Conservation (phyloP, 345 rosid genomes). For the Rhodamnia argentea region DNA sequence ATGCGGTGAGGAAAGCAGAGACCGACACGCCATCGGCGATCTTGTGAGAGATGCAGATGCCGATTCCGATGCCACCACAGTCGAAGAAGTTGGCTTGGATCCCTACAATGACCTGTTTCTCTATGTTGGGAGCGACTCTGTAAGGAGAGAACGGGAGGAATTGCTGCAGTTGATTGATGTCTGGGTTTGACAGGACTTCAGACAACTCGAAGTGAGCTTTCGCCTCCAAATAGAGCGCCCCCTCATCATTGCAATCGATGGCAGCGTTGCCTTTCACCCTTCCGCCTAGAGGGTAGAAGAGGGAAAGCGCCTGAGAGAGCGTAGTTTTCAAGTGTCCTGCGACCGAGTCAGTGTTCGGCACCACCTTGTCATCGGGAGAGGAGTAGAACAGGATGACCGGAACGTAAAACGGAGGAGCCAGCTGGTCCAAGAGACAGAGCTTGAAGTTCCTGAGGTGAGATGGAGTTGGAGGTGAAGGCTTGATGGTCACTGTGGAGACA, state of each 20-base stretch:
- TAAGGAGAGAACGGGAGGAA: neutral
- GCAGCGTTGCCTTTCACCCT: neutral
- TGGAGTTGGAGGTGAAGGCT: neutral
- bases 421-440: neutral
- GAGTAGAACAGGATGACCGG: slow-evolving; percentile 3
- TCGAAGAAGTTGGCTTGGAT: neutral
- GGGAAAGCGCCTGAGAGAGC: neutral
- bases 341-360: neutral
- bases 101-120: neutral
- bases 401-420: neutral
- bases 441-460: neutral
- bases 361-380: neutral
- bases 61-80: slow-evolving; percentile 2
- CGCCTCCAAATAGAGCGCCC: neutral
- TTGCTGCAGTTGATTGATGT: neutral
- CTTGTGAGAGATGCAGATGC: slow-evolving; percentile 6
- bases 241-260: slow-evolving; percentile 2
- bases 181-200: neutral
- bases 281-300: slow-evolving; percentile 4
- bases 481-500: neutral
- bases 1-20: neutral
- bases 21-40: neutral
- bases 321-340: neutral
- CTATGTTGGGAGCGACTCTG: neutral
- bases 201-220: neutral